Conservation (phyloP, 352 stramenopile genomes). For the Heterotrichella gracilis region DNA sequence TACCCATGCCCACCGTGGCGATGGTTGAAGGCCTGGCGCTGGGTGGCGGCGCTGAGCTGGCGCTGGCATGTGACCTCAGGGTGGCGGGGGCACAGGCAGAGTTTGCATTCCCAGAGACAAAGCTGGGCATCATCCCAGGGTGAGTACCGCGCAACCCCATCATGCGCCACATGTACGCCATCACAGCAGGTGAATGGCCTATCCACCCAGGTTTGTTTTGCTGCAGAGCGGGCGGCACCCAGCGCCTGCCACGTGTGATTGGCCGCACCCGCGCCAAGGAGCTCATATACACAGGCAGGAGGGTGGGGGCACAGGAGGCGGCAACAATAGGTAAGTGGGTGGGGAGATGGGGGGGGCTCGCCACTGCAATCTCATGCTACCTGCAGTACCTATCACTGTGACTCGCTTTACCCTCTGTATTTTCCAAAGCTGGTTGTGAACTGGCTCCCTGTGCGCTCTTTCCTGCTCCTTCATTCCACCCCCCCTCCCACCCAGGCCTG, state of each 20-base stretch:
- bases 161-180: too few species aligned
- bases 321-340: slow-evolving; percentile 38
- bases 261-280: slow-evolving; percentile 52
- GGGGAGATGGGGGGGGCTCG: too few species aligned
- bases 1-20: slow-evolving; percentile 58
- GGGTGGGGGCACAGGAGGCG: slow-evolving; percentile 33
- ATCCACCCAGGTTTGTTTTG: too few species aligned
- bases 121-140: slow-evolving; percentile 54
- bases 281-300: slow-evolving; percentile 56
- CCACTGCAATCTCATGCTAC: too few species aligned
- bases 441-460: too few species aligned
- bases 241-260: slow-evolving; percentile 52
- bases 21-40: slow-evolving; percentile 50
- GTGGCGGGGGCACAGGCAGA: slow-evolving; percentile 43
- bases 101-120: slow-evolving; percentile 52
- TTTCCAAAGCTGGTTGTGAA: too few species aligned
- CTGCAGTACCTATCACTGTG: too few species aligned
- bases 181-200: too few species aligned
- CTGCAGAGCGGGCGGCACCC: slow-evolving; percentile 53
- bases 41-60: slow-evolving; percentile 53
- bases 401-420: too few species aligned
- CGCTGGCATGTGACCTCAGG: slow-evolving; percentile 51
- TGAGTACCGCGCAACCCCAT: too few species aligned
- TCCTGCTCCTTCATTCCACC: too few species aligned
- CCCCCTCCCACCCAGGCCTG: too few species aligned